These are phyloP conservation scores for Jacaranda copaia DNA, from an alignment of 257 asterid species.

Conservation along the genomic window DNA sequence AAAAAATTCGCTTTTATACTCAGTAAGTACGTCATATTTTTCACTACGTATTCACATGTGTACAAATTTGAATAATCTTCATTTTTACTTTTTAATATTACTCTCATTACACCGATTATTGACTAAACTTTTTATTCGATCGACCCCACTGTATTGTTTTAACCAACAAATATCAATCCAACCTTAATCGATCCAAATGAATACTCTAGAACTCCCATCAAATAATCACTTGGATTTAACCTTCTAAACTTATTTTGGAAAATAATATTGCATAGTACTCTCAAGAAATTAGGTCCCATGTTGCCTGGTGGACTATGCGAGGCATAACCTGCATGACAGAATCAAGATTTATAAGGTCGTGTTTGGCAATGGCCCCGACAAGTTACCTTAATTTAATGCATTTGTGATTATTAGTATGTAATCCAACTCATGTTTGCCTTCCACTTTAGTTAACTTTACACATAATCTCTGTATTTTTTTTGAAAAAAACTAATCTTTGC, in stretches of 20 bases:
- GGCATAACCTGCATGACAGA: constrained; percentile 29
- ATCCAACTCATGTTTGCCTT: constrained; percentile 42
- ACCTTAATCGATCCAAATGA: no score
- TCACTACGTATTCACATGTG: no score
- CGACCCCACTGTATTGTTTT: no score
- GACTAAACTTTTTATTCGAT: no score
- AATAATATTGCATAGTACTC: background rate
- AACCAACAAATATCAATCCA: no score
- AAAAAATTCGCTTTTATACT: no score
- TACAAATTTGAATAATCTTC: background rate
- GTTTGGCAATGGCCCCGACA: constrained; percentile 46
- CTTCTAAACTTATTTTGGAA: background rate
- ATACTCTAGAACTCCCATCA: no score
- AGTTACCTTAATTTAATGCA: constrained; percentile 41
- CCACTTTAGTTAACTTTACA: constrained; percentile 66
- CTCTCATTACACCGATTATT: no score
- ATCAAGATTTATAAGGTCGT: constrained; percentile 34
- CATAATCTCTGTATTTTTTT: constrained; percentile 38
- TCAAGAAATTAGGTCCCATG: background rate
- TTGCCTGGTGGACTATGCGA: no score
- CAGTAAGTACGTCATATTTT: no score
- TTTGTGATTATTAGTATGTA: constrained; percentile 32
- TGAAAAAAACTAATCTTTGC: constrained; percentile 36
- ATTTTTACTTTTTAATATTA: no score
- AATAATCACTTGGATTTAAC: background rate